Evolutionary conservation across 352 stramenopile species (phyloP), one percentile per base, ranked within the genome.

Genomic region (Pseudoperonospora humuli): DNA sequence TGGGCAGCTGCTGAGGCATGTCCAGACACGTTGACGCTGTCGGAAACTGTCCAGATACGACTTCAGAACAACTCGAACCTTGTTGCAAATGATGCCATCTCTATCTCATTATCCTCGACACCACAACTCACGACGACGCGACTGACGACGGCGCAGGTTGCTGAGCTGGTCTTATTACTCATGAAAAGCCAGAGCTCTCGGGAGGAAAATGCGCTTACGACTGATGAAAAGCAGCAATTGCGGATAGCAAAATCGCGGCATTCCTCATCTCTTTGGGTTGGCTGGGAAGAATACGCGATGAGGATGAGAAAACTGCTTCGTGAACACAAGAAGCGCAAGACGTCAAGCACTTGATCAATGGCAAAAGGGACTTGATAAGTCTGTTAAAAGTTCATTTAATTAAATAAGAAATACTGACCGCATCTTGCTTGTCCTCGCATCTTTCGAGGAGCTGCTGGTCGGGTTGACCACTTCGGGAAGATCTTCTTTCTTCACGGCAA

Each of bases 381-480:
- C 32, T 33, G 33, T 39, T 54, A 17, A n/a, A n/a, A 18, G 28
- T 34, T 34, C 28, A 34, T n/a, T 34, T 23, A 24, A 42, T 62
- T 62, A 63, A 63, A 63, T 63, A 63, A 58, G 53, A 62, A 45
- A 40, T 51, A 52, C 39, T 42, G 42, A 45, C 36, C 38, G 20
- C 42, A 29, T 37, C 39, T 39, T 42, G 29, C 31, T 45, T 47
- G 38, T 33, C 38, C n/a, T 40, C 45, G 47, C 42, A 20, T 38
- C 45, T 20, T 35, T 45, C 24, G 23, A 32, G 39, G 39, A 34
- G 39, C 41, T 34, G 46, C 25, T 45, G 17, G 27, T 32, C 32
- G 32, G 28, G 39, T 56, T 36, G 19, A 17, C 15, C 5, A 21
- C 35, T 20, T 27, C 32, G 7, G 26, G 2, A 1, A 26, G 14